A percentile compares a stretch with the other conserved stretches of the same genome.
Conservation (phyloP, 495 filamentous ascomycete species). For the Glarea lozoyensis region DNA sequence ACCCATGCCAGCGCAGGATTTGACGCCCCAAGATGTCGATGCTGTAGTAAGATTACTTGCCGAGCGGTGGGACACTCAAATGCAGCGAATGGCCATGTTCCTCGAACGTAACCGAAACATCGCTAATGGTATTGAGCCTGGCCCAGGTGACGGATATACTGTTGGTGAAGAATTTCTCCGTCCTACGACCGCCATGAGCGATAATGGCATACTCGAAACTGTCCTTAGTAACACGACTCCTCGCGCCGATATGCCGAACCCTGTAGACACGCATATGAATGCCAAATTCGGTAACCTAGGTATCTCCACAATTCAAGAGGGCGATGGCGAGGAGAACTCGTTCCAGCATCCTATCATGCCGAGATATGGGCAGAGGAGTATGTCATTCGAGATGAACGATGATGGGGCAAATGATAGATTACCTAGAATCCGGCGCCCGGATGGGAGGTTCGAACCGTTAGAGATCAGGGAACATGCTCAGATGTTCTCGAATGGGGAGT, state of each 20-base stretch:
- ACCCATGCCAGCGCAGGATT: conserved; percentile 10
- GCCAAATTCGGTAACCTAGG: conserved; percentile 1
- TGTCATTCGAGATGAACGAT: too few species aligned
- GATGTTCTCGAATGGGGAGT: too few species aligned
- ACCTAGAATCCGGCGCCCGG: too few species aligned
- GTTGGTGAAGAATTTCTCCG: conserved; percentile 14
- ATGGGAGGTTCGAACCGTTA: too few species aligned
- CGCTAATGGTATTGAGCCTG: conserved; percentile 19
- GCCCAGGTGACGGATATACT: not conserved
- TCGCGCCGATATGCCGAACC: conserved; percentile 15
- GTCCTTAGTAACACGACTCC: conserved; percentile 20
- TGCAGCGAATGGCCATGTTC: conserved; percentile 45
- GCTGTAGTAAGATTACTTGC: conserved; percentile 45
- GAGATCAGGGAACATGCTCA: too few species aligned
- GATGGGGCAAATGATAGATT: too few species aligned
- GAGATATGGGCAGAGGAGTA: too few species aligned
- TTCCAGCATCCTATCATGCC: too few species aligned
- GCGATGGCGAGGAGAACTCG: not conserved
- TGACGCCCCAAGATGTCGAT: conserved; percentile 39
- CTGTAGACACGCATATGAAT: conserved; percentile 13
- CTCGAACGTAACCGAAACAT: conserved; percentile 54
- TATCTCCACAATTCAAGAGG: not conserved
- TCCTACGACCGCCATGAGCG: conserved; percentile 18
- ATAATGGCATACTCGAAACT: conserved; percentile 18
- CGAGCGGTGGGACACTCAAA: conserved; percentile 55